Evolutionary conservation across 1,284 basidiomycete species (phyloP).

Genomic region (Ustilago curta): DNA sequence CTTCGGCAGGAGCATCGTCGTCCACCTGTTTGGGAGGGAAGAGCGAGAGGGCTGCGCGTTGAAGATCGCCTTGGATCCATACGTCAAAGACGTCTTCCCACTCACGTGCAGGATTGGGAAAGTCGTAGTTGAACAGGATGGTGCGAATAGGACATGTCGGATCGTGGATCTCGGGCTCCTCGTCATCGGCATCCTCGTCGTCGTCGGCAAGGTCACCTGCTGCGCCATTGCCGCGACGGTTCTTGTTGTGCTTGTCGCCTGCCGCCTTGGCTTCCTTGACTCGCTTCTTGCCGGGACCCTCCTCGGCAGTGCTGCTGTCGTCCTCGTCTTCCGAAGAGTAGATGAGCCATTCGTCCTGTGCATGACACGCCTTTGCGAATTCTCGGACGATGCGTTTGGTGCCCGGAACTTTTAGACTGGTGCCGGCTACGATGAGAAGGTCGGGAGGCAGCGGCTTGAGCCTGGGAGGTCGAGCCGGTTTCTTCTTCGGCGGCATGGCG

Average conservation of each 20-base stretch:
- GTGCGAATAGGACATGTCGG: conserved; percentile 74
- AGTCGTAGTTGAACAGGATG: conserved; percentile 88
- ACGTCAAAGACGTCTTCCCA: conserved; percentile 93
- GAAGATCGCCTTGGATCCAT: conserved; percentile 90
- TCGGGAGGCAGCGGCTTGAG: conserved; percentile 76
- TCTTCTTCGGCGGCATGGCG: conserved; percentile 31
- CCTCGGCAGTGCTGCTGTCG: conserved; percentile 47
- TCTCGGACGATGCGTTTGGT: conserved; percentile 92
- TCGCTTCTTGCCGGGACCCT: conserved; percentile 41
- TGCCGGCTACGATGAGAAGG: conserved; percentile 93
- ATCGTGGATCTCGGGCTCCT: conserved; percentile 52
- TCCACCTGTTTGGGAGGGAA: conserved; percentile 33
- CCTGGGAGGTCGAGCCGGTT: conserved; percentile 33
- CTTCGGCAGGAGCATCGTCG: conserved; percentile 17
- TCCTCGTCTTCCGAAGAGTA: conserved; percentile 54
- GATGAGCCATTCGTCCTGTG: conserved; percentile 61
- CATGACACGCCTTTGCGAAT: conserved; percentile 85
- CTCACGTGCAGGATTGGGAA: conserved; percentile 83
- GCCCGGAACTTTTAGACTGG: conserved; percentile 93
- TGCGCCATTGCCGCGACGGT: conserved; percentile 6
- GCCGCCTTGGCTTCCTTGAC: conserved; percentile 13
- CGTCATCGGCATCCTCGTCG: conserved; percentile 24
- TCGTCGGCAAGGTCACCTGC: neutral
- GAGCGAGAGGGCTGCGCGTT: conserved; percentile 70
- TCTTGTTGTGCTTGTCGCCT: conserved; percentile 10